Percentiles rank a stretch among this genome's conserved stretches.
Conservation (phyloP, 164 flowering plant genomes). For the Stephania japonica region DNA sequence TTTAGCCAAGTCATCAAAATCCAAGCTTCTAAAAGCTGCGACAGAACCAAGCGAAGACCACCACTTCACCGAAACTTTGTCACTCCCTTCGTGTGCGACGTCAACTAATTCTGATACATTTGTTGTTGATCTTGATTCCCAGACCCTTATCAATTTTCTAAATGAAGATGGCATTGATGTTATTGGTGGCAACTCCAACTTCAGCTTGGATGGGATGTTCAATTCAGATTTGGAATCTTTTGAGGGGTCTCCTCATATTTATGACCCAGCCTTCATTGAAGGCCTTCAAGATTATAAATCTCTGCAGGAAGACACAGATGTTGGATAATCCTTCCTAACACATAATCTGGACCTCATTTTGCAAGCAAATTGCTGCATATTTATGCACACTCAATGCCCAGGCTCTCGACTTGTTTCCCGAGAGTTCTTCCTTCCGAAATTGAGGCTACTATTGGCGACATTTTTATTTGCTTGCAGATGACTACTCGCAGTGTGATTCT, state of each 20-base stretch:
- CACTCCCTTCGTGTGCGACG: slow-evolving; percentile 10
- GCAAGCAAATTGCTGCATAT: background rate
- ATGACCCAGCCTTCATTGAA: slow-evolving; percentile 28
- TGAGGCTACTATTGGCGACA: background rate
- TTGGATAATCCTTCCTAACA: slow-evolving; percentile 15
- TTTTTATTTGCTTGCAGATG: background rate
- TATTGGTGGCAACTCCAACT: background rate
- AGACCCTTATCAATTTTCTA: slow-evolving; percentile 5
- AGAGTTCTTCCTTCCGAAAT: background rate
- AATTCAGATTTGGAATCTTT: slow-evolving; percentile 19
- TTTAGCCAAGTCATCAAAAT: slow-evolving; percentile 39
- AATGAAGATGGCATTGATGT: slow-evolving; percentile 8
- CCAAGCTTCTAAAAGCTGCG: slow-evolving; percentile 34
- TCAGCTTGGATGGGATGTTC: slow-evolving; percentile 14
- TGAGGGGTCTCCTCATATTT: slow-evolving; percentile 27
- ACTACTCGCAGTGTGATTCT: background rate
- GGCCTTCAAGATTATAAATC: slow-evolving; percentile 45
- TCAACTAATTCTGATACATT: slow-evolving; percentile 17
- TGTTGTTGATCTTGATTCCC: slow-evolving; percentile 15
- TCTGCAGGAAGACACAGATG: slow-evolving; percentile 35
- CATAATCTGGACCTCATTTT: background rate
- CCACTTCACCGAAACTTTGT: slow-evolving; percentile 17
- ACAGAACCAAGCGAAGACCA: slow-evolving; percentile 27
- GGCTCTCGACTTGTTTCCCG: background rate
- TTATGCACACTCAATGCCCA: background rate